Base-by-base conservation (phyloP, 495 filamentous ascomycete genomes). In the Hypoxylon lienhwacheense region DNA sequence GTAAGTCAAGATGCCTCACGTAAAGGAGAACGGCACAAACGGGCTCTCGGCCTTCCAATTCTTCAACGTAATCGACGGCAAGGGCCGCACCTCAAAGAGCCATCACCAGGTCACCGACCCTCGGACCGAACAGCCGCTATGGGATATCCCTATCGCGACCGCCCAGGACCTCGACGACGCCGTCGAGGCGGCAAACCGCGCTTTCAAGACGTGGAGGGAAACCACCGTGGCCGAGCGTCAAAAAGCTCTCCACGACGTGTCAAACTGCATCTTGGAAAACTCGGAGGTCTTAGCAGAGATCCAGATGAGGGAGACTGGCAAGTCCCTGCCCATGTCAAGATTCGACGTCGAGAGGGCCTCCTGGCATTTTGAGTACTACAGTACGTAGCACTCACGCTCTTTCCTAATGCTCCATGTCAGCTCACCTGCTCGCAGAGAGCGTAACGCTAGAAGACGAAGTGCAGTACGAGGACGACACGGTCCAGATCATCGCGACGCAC, bases 161-260 rank as follows among this genome's bases (percentile, higher is more conserved):
- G 45, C 55, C 7, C 21, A 72, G 14, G 78, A 81, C 64, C 72
- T 81, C 40, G 73, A 80, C 36, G 73, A 77, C 40, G 76, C 78
- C 28, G 77, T 81, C 25, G 55, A 60, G 11, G 73, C 73, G 6
- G 77, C 75, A 10, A 66, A 66, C 31, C 59, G 65, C 5, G 77
- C 77, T 24, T 79, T 78, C 44, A 58, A 64, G 25, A 64, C 66
- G 0, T 81, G 78, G 78, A 63, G 54, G 14, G 57, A 68, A 29
- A 71, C 64, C 7, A 70, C 73, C 0, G 50, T 70, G 8, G 54
- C 70, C 0, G 71, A 80, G 63, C 77, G 87, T 11, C 76, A 81
- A 26, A 73, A 78, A 17, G 62, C 78, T 7, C 59, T 88, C 3
- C 44, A 68, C 33, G 80, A 80, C 49, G 79, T 81, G 36, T 77